Conservation (phyloP, 805 yeast species). For the Barnettozyma californica region DNA sequence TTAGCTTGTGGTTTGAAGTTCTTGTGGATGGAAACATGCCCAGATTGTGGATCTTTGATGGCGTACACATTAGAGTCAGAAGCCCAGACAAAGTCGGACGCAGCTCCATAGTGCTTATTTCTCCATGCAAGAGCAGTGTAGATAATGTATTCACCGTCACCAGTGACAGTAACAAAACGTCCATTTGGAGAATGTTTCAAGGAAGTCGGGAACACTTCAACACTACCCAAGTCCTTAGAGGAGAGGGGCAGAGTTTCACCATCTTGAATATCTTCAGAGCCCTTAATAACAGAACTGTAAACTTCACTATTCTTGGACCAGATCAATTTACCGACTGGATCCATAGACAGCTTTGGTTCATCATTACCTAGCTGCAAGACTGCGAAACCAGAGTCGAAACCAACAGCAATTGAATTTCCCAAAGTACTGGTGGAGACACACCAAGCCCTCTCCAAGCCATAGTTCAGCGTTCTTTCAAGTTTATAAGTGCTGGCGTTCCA, state of each 20-base stretch:
- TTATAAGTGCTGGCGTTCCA: slow-evolving; percentile 96
- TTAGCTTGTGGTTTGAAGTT: slow-evolving; percentile 77
- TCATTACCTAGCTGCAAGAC: slow-evolving; percentile 88
- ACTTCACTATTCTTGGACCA: slow-evolving; percentile 87
- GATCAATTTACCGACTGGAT: slow-evolving; percentile 83
- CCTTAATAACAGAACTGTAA: slow-evolving; percentile 74
- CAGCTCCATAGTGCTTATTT: slow-evolving; percentile 87
- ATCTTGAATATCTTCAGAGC: slow-evolving; percentile 61
- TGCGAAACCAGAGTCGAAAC: slow-evolving; percentile 93
- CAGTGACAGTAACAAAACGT: slow-evolving; percentile 91
- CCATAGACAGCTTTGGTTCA: slow-evolving; percentile 92
- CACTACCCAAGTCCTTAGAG: slow-evolving; percentile 88
- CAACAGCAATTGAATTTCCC: slow-evolving; percentile 79
- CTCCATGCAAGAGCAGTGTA: slow-evolving; percentile 98
- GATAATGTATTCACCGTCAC: slow-evolving; percentile 95
- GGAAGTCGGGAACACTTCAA: slow-evolving; percentile 87
- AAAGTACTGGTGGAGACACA: slow-evolving; percentile 72
- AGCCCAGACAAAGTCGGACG: slow-evolving; percentile 92
- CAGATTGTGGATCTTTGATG: slow-evolving; percentile 55
- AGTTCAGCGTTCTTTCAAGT: slow-evolving; percentile 84
- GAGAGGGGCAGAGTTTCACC: slow-evolving; percentile 76
- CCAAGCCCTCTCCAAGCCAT: slow-evolving; percentile 96
- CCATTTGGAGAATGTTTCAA: slow-evolving; percentile 95
- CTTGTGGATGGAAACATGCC: slow-evolving; percentile 65
- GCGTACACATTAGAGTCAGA: slow-evolving; percentile 86